Base-by-base conservation (phyloP, 495 filamentous ascomycete species). In the Penicillium samsonianum region DNA sequence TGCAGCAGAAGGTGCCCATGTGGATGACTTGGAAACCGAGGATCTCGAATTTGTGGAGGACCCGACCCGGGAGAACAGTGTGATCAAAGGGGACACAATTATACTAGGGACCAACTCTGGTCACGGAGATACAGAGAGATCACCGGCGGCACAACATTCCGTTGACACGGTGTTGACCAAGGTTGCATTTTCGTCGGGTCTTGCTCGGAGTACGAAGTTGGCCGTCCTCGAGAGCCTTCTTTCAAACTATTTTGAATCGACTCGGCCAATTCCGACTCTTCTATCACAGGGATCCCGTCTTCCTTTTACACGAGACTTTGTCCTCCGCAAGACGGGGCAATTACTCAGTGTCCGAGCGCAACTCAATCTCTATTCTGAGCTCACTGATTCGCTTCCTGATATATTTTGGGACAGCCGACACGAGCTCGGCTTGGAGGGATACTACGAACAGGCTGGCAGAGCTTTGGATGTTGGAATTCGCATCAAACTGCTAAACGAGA, bases 121-220 rank as follows among this genome's bases (percentile, higher is more conserved):
- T 23, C 49, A 38, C 9, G 47, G 64, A 20, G 55, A 55, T 19
- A 35, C 55, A 11, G 61, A 60, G 14, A 17, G 47, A 23, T 56
- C 64, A 31, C 53, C 50, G 22, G 16, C 59, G 47, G 47, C 37
- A 22, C 70, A 71, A 35, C 71, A 77, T 54, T 78, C 79, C 17
- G 77, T 89, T 30, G 88, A 94, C 66, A 90, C 89, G 1, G 87
- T 92, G 1, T 80, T 97, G 28, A 90, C 91, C 26, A 96, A 98
- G 67, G 90, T 98, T 48, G 94, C 94, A 16, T 98, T 98, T 69
- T 96, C 91, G 3, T 96, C 91, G 0, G 94, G 94, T 5, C 78
- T 98, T n/a, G 92, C 94, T 25, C 82, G 94, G 44, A 91, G 87
- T 50, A 96, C 94, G n/a, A 98, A 97, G 68, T 79, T 98, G 11